phyloP scores from a whole-genome alignment of 2,329 filamentous ascomycete genomes.

The Coniochaeta sp. region DNA sequence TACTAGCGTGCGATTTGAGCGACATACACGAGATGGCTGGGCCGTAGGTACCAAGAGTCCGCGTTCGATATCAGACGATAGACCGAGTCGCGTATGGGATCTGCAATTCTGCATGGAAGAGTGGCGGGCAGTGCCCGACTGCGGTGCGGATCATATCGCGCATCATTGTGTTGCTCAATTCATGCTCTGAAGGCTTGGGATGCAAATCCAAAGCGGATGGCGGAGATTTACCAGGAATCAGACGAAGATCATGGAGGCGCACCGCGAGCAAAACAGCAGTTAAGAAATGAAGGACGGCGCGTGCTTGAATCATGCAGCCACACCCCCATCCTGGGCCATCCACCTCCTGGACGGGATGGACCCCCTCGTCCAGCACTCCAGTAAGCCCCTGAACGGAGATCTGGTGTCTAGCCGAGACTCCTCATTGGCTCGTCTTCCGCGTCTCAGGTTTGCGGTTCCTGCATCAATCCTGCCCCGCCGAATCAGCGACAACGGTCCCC shows the following conservation, averaged over 20 bases:
- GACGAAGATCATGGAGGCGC: neutral
- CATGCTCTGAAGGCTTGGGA: neutral
- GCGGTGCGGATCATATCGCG: constrained; percentile 1
- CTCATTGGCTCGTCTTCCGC: neutral
- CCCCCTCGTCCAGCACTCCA: neutral
- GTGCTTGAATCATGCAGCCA: neutral
- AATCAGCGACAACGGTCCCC: neutral
- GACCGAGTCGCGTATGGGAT: neutral
- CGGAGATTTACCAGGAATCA: neutral
- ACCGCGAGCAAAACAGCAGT: neutral
- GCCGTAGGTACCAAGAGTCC: neutral
- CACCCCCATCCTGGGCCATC: neutral
- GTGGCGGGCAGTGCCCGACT: neutral
- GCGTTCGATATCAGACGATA: neutral
- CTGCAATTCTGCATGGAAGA: neutral
- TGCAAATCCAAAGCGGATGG: neutral
- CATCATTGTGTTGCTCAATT: neutral
- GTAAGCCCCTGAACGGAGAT: neutral
- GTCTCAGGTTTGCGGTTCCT: constrained; percentile 3
- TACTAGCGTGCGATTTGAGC: neutral
- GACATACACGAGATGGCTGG: no score
- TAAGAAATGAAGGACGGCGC: neutral
- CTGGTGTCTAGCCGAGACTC: neutral
- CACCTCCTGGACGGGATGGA: no score
- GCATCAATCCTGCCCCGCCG: neutral